Evolutionary conservation across 2,329 filamentous ascomycete species (phyloP).

Genomic region (Cladosporium oxysporum): DNA sequence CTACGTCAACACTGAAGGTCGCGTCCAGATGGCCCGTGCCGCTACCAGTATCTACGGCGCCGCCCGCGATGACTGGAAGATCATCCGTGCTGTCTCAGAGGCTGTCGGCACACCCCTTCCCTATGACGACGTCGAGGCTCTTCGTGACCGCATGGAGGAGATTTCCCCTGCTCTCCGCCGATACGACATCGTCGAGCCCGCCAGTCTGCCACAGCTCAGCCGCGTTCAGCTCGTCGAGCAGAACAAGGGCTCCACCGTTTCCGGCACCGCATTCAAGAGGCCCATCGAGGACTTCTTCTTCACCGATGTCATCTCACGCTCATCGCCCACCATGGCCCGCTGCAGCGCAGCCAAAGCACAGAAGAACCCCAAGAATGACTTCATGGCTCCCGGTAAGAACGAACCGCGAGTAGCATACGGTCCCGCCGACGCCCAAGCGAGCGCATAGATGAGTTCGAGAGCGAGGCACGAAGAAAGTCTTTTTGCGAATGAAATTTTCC

Average conservation of each 20-base stretch:
- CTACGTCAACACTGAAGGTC: constrained; percentile 96
- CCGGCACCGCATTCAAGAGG: constrained; percentile 74
- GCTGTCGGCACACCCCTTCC: constrained; percentile 84
- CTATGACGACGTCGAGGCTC: constrained; percentile 86
- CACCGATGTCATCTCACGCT: constrained; percentile 94
- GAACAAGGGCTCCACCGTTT: constrained; percentile 83
- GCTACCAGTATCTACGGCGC: constrained; percentile 88
- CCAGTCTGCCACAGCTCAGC: constrained; percentile 68
- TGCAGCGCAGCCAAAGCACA: constrained; percentile 87
- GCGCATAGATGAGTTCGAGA: constrained; percentile 2
- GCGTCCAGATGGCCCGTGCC: constrained; percentile 88
- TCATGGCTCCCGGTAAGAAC: constrained; percentile 49
- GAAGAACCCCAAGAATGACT: constrained; percentile 53
- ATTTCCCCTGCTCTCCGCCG: constrained; percentile 86
- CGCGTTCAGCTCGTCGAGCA: constrained; percentile 95
- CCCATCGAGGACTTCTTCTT: constrained; percentile 97
- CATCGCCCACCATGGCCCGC: constrained; percentile 97
- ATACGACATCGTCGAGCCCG: constrained; percentile 89
- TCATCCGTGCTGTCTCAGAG: constrained; percentile 88
- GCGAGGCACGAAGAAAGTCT: background rate
- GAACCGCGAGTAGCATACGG: constrained; percentile 13
- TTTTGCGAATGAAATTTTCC: background rate
- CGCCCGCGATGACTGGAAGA: constrained; percentile 97
- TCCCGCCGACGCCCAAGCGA: constrained; percentile 7
- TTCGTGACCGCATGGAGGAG: constrained; percentile 92